Evolutionary conservation across 1,284 basidiomycete species (phyloP).

Genomic region (Ceratobasidium papillatum): DNA sequence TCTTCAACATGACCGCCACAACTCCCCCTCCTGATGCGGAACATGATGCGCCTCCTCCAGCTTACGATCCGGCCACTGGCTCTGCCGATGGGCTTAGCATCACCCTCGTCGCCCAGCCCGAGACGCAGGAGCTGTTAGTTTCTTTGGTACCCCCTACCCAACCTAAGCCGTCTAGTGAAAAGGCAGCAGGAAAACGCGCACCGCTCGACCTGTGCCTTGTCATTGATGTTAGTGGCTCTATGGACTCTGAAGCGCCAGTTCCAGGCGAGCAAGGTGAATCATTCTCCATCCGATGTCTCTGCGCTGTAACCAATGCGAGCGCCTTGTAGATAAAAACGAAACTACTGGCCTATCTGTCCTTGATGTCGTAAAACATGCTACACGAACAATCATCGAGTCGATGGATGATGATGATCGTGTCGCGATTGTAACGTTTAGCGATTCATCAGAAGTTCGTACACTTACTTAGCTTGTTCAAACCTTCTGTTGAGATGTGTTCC

Average conservation of each 20-base stretch:
- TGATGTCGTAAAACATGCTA: constrained; percentile 45
- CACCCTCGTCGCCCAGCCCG: constrained; percentile 23
- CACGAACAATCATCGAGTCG: constrained; percentile 43
- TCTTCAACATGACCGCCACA: constrained; percentile 10
- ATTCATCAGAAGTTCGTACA: constrained; percentile 40
- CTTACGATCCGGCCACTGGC: constrained; percentile 3
- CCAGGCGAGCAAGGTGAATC: constrained; percentile 44
- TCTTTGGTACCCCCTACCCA: constrained; percentile 12
- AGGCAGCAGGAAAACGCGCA: constrained; percentile 26
- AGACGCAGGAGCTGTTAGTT: constrained; percentile 24
- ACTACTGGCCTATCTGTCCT: constrained; percentile 40
- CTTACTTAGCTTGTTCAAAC: no score
- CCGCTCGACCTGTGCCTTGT: constrained; percentile 44
- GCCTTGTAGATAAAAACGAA: constrained; percentile 38
- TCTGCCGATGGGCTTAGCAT: not conserved
- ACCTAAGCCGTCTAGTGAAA: constrained; percentile 17
- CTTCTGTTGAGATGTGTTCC: not conserved
- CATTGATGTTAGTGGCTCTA: constrained; percentile 45
- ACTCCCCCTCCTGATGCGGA: constrained; percentile 12
- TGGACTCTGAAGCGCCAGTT: constrained; percentile 43
- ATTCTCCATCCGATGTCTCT: not conserved
- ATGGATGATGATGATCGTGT: constrained; percentile 44
- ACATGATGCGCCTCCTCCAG: constrained; percentile 23
- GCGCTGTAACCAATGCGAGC: not conserved
- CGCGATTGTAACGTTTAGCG: constrained; percentile 45